Conservation (phyloP, 2,329 filamentous ascomycete species). For the Lojkania enalia region DNA sequence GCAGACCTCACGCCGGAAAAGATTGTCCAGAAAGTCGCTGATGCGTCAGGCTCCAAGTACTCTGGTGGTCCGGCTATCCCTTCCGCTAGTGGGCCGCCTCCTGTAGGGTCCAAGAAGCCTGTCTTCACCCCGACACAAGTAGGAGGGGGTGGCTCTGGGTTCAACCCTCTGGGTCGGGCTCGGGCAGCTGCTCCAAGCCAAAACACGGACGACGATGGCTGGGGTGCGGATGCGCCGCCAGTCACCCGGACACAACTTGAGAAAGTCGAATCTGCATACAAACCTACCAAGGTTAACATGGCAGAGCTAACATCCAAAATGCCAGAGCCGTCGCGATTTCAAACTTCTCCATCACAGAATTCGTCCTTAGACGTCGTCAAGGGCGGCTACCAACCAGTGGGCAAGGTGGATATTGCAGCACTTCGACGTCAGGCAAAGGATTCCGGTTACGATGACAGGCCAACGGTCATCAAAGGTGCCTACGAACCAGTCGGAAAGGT, state of each 20-base stretch:
- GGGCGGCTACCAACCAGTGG: conserved; percentile 89
- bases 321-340: conserved; percentile 66
- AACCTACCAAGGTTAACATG: conserved; percentile 94
- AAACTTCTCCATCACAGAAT: conserved; percentile 54
- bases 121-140: conserved; percentile 81
- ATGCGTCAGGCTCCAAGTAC: conserved; percentile 95
- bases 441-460: conserved; percentile 72
- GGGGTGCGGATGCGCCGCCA: conserved; percentile 92
- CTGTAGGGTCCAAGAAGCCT: conserved; percentile 82
- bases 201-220: conserved; percentile 80
- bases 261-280: conserved; percentile 90
- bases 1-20: conserved; percentile 82
- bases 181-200: conserved; percentile 57
- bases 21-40: conserved; percentile 90
- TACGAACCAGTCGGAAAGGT: conserved; percentile 97
- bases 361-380: conserved; percentile 68
- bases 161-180: conserved; percentile 72
- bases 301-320: conserved; percentile 77
- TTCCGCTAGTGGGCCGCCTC: conserved; percentile 61
- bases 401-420: conserved; percentile 95
- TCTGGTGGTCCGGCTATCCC: conserved; percentile 65
- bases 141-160: conserved; percentile 56
- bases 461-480: conserved; percentile 82
- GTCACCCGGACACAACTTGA: conserved; percentile 84
- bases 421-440: conserved; percentile 75